Base-by-base conservation (phyloP, 768 basidiomycete genomes). In the Cytidiella melzeri region DNA sequence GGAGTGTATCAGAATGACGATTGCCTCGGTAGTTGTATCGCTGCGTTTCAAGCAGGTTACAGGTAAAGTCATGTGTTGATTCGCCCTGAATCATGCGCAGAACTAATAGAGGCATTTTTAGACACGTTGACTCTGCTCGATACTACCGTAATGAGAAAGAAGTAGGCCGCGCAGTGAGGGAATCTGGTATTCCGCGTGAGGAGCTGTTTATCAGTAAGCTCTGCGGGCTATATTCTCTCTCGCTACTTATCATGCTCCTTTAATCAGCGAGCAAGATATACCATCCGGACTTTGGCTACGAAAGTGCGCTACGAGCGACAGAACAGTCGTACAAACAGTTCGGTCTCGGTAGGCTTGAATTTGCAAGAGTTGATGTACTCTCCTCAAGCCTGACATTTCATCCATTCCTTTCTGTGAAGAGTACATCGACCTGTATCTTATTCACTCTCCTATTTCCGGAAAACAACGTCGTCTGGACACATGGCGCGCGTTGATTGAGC, bases 351-450 rank as follows among this genome's bases (percentile, higher is more conserved):
- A 55, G 25, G 76, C 42, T 4, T 42, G 10, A 54, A 5, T 4
- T 7, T 45, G 20, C 25, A 23, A 4, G 10, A 5, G 2, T 11
- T 26, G 1, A 2, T 3, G n/a, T 19, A 25, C 2, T 19, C 21
- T 18, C 25, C 11, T 5, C 28, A 20, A 13, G 27, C 34, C 7
- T 15, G 30, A 7, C 28, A 23, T 20, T 12, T 37, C 10, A 10
- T 27, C 34, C 3, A 30, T 24, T n/a, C 3, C 20, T 46, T 36
- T 39, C 24, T 25, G 25, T 43, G 5, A 45, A 83, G 79, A 74
- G 18, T 82, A 83, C 57, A 69, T 84, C 30, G 88, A 91, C 65
- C 71, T 91, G 25, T 89, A 84, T 65, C 72, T 92, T 38, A 87
- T 92, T 26, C 88, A 92, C 55, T 81, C 84, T 51, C 83, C 90